phyloP scores from a whole-genome alignment of 2,329 filamentous ascomycete species.

The Cercospora sp. region DNA sequence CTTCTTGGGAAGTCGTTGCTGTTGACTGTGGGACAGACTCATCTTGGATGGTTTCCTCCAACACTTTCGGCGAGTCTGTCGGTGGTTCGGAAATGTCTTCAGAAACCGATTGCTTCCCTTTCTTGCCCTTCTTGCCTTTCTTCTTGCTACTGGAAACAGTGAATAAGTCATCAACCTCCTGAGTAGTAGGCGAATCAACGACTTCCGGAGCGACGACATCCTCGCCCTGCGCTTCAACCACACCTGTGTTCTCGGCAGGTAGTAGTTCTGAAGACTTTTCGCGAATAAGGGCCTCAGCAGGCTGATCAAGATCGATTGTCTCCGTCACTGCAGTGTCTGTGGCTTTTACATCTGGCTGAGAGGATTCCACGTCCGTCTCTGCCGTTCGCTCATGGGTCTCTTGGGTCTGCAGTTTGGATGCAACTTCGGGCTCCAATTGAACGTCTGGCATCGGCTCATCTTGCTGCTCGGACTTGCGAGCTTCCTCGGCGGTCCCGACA shows the following conservation, averaged over 20 bases:
- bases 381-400: not conserved
- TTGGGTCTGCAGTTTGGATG: not conserved
- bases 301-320: not conserved
- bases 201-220: not conserved
- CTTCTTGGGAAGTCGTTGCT: conserved; percentile 5
- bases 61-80: not conserved
- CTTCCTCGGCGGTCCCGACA: not conserved
- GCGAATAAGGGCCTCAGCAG: not conserved
- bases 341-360: not conserved
- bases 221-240: not conserved
- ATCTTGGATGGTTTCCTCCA: not conserved
- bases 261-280: not conserved
- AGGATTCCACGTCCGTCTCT: not conserved
- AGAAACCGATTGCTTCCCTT: conserved; percentile 20
- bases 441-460: not conserved
- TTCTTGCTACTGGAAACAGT: conserved; percentile 17
- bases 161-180: conserved; percentile 11
- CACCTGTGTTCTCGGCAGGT: not conserved
- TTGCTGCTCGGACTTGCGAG: not conserved
- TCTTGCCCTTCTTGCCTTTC: conserved; percentile 37
- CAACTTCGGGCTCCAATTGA: not conserved
- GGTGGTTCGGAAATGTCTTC: not conserved
- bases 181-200: not conserved
- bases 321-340: not conserved
- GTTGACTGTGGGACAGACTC: conserved; percentile 8